phyloP scores from a whole-genome alignment of 768 basidiomycete species.

The Lactarius hengduanensis region DNA sequence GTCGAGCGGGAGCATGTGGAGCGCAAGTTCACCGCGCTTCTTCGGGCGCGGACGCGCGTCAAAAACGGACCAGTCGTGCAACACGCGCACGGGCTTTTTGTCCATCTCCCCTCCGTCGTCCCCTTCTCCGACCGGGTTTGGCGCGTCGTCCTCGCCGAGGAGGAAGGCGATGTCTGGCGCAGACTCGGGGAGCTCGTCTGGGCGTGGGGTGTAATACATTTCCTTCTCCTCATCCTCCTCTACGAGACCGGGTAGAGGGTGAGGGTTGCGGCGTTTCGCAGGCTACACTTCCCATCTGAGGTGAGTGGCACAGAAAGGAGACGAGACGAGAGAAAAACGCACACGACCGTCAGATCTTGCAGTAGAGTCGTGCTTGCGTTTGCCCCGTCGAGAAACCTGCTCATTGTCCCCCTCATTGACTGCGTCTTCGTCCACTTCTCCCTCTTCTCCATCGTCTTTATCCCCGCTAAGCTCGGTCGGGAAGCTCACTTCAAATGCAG shows the following conservation, averaged over 20 bases:
- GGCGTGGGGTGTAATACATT: conserved; percentile 15
- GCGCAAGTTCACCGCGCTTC: conserved; percentile 35
- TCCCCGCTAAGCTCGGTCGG: conserved; percentile 39
- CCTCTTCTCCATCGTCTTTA: background rate
- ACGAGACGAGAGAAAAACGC: background rate
- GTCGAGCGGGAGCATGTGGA: conserved; percentile 46
- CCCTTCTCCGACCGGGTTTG: conserved; percentile 26
- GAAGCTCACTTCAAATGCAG: conserved; percentile 56
- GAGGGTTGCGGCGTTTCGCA: conserved; percentile 4
- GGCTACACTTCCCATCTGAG: conserved; percentile 2
- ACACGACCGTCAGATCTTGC: conserved; percentile 7
- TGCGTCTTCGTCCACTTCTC: conserved; percentile 2
- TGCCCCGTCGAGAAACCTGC: background rate
- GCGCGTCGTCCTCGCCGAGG: conserved; percentile 32
- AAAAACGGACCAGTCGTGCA: conserved; percentile 61
- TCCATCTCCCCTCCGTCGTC: conserved; percentile 26
- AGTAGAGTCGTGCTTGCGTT: conserved; percentile 4
- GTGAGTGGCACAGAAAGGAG: background rate
- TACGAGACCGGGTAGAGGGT: background rate
- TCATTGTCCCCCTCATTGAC: background rate
- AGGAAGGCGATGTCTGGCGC: conserved; percentile 26
- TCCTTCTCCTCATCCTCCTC: background rate
- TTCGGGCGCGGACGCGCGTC: conserved; percentile 40
- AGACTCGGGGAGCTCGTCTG: conserved; percentile 23
- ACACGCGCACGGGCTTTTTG: conserved; percentile 52